Conservation (phyloP, 2,329 filamentous ascomycete genomes). For the Chaetomium sp. region DNA sequence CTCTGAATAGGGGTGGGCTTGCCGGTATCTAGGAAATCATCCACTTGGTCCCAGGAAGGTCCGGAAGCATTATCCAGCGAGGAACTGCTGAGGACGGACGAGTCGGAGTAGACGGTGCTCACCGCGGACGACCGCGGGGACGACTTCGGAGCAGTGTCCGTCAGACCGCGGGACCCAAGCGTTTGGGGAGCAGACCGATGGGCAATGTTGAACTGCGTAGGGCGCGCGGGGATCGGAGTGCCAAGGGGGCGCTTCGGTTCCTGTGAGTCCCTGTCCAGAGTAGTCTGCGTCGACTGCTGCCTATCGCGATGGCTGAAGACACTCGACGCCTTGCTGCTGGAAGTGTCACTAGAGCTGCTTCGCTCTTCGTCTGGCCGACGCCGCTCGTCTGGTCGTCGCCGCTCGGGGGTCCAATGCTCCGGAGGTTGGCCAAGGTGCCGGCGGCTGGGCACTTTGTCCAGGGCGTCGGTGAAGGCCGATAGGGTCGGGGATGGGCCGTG, state of each 20-base stretch:
- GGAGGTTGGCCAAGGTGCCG: slow-evolving; percentile 5
- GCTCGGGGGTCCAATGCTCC: neutral
- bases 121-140: neutral
- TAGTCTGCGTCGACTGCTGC: slow-evolving; percentile 40
- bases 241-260: neutral
- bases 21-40: neutral
- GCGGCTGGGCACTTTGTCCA: slow-evolving; percentile 29
- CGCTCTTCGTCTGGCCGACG: neutral
- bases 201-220: neutral
- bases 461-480: slow-evolving; percentile 6
- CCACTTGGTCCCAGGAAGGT: too few species aligned
- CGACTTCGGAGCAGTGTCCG: neutral
- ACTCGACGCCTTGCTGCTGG: slow-evolving; percentile 40
- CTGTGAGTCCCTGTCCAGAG: slow-evolving; percentile 33
- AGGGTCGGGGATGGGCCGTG: neutral
- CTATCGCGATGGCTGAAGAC: slow-evolving; percentile 41
- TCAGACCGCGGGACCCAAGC: neutral
- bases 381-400: neutral
- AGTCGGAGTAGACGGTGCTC: slow-evolving; percentile 16
- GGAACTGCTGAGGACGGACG: slow-evolving; percentile 6
- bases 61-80: neutral
- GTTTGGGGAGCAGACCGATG: neutral
- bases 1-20: slow-evolving; percentile 29
- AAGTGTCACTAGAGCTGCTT: slow-evolving; percentile 34
- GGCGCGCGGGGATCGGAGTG: neutral